These are phyloP conservation scores for Cyclotella choctawhatcheeana DNA, from an alignment of 108 stramenopile species.

Conservation along the genomic window DNA sequence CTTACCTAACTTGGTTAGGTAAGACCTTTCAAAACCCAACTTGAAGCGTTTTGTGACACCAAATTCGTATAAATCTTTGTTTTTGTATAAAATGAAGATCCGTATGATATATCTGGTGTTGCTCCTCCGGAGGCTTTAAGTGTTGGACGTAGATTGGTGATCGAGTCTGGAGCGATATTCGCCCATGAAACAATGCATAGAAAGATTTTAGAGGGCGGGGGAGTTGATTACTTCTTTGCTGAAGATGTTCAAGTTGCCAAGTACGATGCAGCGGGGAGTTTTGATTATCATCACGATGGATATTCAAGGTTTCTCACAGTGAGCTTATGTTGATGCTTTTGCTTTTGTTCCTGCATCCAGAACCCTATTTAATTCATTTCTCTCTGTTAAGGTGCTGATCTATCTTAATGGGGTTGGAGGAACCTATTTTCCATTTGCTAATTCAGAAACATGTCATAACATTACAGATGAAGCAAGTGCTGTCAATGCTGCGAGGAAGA, in stretches of 20 bases:
- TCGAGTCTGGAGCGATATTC: conserved; percentile 17
- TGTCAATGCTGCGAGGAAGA: not conserved
- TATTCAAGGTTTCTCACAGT: conserved; percentile 48
- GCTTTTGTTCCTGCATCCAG: not conserved
- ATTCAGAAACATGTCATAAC: conserved; percentile 10
- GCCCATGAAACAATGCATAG: conserved; percentile 39
- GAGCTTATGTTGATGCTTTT: not conserved
- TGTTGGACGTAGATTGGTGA: conserved; percentile 13
- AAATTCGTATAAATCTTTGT: too few species aligned
- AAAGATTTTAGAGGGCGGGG: conserved; percentile 8
- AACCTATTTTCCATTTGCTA: conserved; percentile 59
- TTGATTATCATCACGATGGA: conserved; percentile 55
- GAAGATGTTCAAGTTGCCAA: conserved; percentile 57
- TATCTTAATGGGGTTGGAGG: conserved; percentile 64
- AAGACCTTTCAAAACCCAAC: too few species aligned
- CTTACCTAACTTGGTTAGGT: conserved; percentile 47
- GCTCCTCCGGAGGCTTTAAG: not conserved
- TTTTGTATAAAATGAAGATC: too few species aligned
- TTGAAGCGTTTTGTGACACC: too few species aligned
- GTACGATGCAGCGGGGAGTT: conserved; percentile 47
- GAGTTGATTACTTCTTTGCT: conserved; percentile 19
- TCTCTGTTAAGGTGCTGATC: conserved; percentile 6
- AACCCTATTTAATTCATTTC: not conserved
- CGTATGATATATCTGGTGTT: not conserved
- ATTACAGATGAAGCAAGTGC: conserved; percentile 14